Conservation (phyloP, 2,329 filamentous ascomycete species). For the Hortaea sp. region DNA sequence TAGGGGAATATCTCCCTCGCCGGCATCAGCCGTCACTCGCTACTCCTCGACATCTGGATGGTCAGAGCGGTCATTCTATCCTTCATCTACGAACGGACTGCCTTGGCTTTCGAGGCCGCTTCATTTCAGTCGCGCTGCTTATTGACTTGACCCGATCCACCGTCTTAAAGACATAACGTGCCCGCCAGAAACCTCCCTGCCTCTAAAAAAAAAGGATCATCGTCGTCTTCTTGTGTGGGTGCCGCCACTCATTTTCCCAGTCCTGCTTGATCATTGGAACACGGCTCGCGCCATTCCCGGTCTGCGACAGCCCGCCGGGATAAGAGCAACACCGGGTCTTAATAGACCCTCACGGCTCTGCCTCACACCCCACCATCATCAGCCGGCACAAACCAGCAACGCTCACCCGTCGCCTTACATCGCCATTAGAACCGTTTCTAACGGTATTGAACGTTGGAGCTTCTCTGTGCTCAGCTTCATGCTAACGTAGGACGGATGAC, state of each 20-base stretch:
- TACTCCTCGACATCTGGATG: no score
- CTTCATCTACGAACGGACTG: no score
- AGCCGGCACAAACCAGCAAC: constrained; percentile 4
- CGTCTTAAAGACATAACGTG: no score
- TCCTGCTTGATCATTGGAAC: constrained; percentile 1
- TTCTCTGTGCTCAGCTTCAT: background rate
- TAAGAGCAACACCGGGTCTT: constrained; percentile 6
- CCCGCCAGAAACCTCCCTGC: no score
- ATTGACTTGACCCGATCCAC: no score
- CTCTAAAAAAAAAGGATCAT: no score
- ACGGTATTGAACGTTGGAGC: constrained; percentile 11
- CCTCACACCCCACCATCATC: constrained; percentile 6
- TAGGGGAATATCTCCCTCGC: background rate
- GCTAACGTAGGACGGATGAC: background rate
- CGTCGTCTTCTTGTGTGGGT: constrained; percentile 1
- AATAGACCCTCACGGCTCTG: constrained; percentile 4
- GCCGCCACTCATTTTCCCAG: constrained; percentile 6
- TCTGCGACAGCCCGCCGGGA: constrained; percentile 9
- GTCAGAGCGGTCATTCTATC: no score
- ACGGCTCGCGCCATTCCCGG: constrained; percentile 17
- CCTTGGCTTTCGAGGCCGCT: no score
- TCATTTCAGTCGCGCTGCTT: no score
- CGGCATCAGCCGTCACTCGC: background rate
- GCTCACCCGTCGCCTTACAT: background rate
- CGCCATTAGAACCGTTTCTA: constrained; percentile 9